These are phyloP conservation scores for Styphnolobium japonicum DNA, from an alignment of 306 rosid genomes.

Conservation along the genomic window DNA sequence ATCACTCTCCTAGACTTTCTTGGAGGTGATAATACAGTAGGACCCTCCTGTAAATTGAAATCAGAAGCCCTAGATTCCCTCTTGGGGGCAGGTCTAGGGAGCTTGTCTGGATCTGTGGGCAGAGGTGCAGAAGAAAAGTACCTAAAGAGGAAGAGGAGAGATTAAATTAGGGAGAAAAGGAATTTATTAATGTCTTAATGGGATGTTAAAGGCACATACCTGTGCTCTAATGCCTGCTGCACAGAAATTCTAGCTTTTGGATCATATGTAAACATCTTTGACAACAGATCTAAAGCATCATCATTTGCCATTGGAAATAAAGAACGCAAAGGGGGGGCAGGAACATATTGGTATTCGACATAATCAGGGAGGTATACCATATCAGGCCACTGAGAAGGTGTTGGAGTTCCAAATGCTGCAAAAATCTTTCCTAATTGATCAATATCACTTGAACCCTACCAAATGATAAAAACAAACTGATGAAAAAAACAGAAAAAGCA, in stretches of 20 bases:
- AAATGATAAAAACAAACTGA: slow-evolving; percentile 3
- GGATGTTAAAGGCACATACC: slow-evolving; percentile 44
- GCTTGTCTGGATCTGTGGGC: slow-evolving; percentile 81
- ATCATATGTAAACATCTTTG: slow-evolving; percentile 95
- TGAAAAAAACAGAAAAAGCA: slow-evolving; percentile 7
- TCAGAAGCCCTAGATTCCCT: slow-evolving; percentile 62
- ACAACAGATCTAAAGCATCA: slow-evolving; percentile 82
- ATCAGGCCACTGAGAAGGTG: slow-evolving; percentile 94
- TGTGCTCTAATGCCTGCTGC: slow-evolving; percentile 92
- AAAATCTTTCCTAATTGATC: slow-evolving; percentile 96
- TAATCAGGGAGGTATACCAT: slow-evolving; percentile 86
- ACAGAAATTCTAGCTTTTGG: slow-evolving; percentile 85
- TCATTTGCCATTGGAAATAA: slow-evolving; percentile 90
- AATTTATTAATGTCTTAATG: not conserved
- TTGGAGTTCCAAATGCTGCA: slow-evolving; percentile 92
- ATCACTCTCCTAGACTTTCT: slow-evolving; percentile 93
- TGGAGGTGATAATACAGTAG: slow-evolving; percentile 89
- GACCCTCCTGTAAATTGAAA: slow-evolving; percentile 64
- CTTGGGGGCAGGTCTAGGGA: slow-evolving; percentile 94
- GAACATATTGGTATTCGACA: slow-evolving; percentile 91
- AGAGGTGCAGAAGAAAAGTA: slow-evolving; percentile 81
- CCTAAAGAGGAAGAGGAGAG: slow-evolving; percentile 39
- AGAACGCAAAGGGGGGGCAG: slow-evolving; percentile 79
- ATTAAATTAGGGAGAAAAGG: slow-evolving; percentile 9
- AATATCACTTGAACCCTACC: slow-evolving; percentile 90